phyloP scores from a whole-genome alignment of 2,329 filamentous ascomycete genomes.

The Domatiomyces catenatus region DNA sequence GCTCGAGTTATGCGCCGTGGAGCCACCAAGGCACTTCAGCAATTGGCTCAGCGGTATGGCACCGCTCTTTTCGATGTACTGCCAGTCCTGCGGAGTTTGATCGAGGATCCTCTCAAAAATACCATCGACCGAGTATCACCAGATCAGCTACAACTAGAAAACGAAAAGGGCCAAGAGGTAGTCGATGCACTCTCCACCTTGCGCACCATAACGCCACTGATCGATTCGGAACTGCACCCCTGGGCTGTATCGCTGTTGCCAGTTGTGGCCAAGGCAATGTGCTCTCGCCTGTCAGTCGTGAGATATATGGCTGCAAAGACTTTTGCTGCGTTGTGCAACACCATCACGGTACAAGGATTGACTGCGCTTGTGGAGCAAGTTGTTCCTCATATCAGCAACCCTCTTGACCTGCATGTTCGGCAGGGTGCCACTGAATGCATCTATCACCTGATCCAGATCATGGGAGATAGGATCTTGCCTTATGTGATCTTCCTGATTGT shows the following conservation, averaged over 20 bases:
- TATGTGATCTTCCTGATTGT: conserved; percentile 99
- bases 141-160: conserved; percentile 44
- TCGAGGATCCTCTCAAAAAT: conserved; percentile 60
- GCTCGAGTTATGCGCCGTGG: conserved; percentile 82
- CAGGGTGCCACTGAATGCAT: conserved; percentile 91
- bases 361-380: conserved; percentile 90
- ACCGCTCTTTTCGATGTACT: conserved; percentile 63
- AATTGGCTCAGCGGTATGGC: conserved; percentile 67
- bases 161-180: conserved; percentile 72
- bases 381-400: conserved; percentile 79
- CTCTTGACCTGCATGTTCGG: conserved; percentile 70
- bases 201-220: conserved; percentile 80
- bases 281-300: conserved; percentile 78
- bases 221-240: conserved; percentile 56
- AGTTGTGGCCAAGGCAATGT: conserved; percentile 70
- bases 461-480: conserved; percentile 89
- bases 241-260: conserved; percentile 77
- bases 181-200: conserved; percentile 89
- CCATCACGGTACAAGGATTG: conserved; percentile 89
- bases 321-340: conserved; percentile 90
- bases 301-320: conserved; percentile 96
- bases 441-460: conserved; percentile 93
- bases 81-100: conserved; percentile 63
- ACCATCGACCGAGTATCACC: conserved; percentile 39
- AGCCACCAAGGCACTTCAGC: conserved; percentile 85